Base-by-base conservation (phyloP, 2,329 filamentous ascomycete genomes). In the Aureobasidium namibiae region DNA sequence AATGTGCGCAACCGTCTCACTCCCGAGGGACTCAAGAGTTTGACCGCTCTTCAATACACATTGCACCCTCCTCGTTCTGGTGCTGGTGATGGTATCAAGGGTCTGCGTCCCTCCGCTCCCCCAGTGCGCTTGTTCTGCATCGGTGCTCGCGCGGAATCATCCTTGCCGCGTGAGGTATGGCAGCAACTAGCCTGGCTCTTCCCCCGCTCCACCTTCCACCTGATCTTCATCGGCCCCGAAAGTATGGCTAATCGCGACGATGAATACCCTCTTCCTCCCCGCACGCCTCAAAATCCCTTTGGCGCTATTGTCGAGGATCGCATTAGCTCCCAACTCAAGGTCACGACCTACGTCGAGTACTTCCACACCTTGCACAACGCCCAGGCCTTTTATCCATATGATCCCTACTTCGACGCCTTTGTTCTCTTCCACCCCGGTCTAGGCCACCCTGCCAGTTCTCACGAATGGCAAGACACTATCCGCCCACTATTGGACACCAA, bases 401-500 rank as follows among this genome's bases (percentile, higher is more conserved):
- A 99, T 70, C 94, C 94, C 0, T 99, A 99, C 76, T 96, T 99
- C 73, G 94, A 99, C 78, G 94, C 89, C 73, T 96, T 99, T 70
- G 86, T 99, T 68, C 82, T 96, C 54, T 99, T 97, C 80, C 95
- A 99, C 69, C 95, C 95, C 0, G 95, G 95, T 9, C 82, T 99
- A 18, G 95, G 94, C 13, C 94, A 99, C 72, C 92, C 95, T 0
- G 90, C 92, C 14, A 92, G 88, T 69, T 89, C 89, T 56, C 89
- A 95, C 68, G 94, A 99, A 73, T 99, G 95, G 94, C 83, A 88
- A 61, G 86, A 92, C 67, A 97, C 94, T 0, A 75, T 99, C 8
- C 94, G 94, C 2, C 80, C 91, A 67, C 81, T 99, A 29, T 79
- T 99, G 21, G 92, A 96, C 76, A 99, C 95, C 3, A 99, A 99